phyloP scores from a whole-genome alignment of 164 flowering plant genomes.

The Annona squamosa region DNA sequence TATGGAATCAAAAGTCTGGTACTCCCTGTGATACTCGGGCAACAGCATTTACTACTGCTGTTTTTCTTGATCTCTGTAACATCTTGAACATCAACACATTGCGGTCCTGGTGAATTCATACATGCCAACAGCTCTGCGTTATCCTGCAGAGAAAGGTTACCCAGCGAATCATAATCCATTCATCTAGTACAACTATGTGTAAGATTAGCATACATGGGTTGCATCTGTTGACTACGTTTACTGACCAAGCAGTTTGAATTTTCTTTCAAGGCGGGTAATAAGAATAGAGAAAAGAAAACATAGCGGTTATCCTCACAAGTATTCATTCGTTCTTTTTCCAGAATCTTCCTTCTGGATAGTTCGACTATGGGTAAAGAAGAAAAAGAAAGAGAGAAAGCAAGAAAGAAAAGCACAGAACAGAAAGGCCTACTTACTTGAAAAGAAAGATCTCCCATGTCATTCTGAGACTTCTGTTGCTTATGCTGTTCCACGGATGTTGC shows the following conservation, averaged over 20 bases:
- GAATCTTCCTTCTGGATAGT: too few relatives aligned
- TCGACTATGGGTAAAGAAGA: background rate
- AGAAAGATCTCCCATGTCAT: conserved; percentile 6
- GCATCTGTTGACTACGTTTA: too few relatives aligned
- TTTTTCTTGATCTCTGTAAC: conserved; percentile 17
- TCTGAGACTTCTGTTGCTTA: background rate
- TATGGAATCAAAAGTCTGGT: conserved; percentile 11
- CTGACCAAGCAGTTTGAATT: background rate
- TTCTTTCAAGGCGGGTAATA: too few relatives aligned
- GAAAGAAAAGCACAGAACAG: background rate
- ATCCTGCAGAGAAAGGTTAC: conserved; percentile 21
- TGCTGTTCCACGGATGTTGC: conserved; percentile 3
- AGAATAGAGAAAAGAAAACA: too few relatives aligned
- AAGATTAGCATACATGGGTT: too few relatives aligned
- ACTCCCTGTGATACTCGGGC: conserved; percentile 8
- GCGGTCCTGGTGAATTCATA: conserved; percentile 13
- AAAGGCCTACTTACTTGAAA: conserved; percentile 27
- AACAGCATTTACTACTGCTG: conserved; percentile 1
- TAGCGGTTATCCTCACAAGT: too few relatives aligned
- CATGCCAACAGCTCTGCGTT: conserved; percentile 11
- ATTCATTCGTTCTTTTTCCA: too few relatives aligned
- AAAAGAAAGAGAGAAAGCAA: background rate
- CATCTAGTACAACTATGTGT: too few relatives aligned
- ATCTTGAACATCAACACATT: conserved; percentile 13
- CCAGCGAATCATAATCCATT: too few relatives aligned